Conservation (phyloP, 2,329 filamentous ascomycete species). For the Nemania diffusa region DNA sequence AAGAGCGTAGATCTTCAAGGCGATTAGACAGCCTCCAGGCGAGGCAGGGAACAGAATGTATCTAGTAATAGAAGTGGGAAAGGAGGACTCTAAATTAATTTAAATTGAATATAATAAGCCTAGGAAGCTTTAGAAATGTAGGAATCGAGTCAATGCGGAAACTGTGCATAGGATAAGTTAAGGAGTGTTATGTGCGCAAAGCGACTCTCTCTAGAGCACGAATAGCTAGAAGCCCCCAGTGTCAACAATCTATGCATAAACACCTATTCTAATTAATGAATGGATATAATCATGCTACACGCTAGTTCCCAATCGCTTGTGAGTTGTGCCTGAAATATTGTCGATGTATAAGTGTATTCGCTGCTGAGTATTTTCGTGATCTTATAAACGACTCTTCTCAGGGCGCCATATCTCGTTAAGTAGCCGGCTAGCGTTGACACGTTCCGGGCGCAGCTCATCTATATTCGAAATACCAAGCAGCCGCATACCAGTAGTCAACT, state of each 20-base stretch:
- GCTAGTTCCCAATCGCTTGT: background rate
- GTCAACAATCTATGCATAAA: background rate
- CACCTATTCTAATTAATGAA: background rate
- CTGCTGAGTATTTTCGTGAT: background rate
- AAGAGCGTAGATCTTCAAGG: slow-evolving; percentile 1
- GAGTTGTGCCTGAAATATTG: background rate
- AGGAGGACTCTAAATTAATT: background rate
- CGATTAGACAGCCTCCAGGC: slow-evolving; percentile 3
- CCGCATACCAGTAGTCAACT: slow-evolving; percentile 60
- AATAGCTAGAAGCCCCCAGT: background rate
- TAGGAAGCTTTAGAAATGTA: background rate
- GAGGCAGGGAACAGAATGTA: slow-evolving; percentile 3
- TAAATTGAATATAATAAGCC: background rate
- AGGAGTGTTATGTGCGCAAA: background rate
- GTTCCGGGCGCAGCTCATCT: slow-evolving; percentile 59
- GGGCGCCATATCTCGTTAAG: slow-evolving; percentile 50
- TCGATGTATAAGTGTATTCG: background rate
- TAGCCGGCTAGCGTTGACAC: slow-evolving; percentile 56
- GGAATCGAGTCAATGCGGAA: background rate
- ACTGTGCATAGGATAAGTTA: background rate
- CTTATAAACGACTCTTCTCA: slow-evolving; percentile 42
- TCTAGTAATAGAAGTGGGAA: background rate
- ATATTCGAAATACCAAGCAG: slow-evolving; percentile 61
- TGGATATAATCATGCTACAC: background rate
- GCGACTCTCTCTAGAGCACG: background rate